phyloP scores from a whole-genome alignment of 805 yeast genomes.

The Maudiozyma pseudohumilis region DNA sequence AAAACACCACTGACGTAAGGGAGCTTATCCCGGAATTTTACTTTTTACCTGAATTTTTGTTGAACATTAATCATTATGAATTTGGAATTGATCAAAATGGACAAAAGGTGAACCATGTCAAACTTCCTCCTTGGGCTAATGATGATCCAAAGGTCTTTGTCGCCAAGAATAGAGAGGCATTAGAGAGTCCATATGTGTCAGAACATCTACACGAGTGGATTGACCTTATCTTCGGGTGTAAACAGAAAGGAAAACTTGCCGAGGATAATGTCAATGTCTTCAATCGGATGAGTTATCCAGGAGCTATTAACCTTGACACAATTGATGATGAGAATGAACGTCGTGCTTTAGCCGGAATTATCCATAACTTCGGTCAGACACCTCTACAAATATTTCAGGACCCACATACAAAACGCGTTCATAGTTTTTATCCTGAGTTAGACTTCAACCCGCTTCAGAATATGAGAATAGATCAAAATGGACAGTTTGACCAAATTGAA shows the following conservation, averaged over 20 bases:
- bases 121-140: constrained; percentile 76
- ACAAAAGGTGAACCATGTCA: constrained; percentile 46
- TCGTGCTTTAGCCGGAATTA: constrained; percentile 70
- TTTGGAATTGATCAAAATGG: constrained; percentile 66
- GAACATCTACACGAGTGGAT: constrained; percentile 74
- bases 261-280: constrained; percentile 62
- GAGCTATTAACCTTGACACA: constrained; percentile 67
- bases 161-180: constrained; percentile 66
- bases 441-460: neutral
- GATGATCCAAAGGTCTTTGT: constrained; percentile 67
- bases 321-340: constrained; percentile 67
- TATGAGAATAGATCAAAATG: no score
- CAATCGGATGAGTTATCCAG: constrained; percentile 76
- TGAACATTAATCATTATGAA: constrained; percentile 53
- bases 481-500: no score
- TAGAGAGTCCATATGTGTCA: constrained; percentile 76
- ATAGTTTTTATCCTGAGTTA: neutral
- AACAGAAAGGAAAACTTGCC: constrained; percentile 67
- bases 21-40: constrained; percentile 83
- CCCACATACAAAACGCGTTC: constrained; percentile 45
- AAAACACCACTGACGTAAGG: constrained; percentile 78
- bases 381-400: constrained; percentile 62
- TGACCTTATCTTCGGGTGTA: constrained; percentile 72
- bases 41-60: constrained; percentile 68
- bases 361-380: constrained; percentile 88